A percentile compares a stretch with the other conserved stretches of the same genome.
Evolutionary conservation across 805 yeast genomes (phyloP).

Genomic region (Komagataella pseudopastoris): DNA sequence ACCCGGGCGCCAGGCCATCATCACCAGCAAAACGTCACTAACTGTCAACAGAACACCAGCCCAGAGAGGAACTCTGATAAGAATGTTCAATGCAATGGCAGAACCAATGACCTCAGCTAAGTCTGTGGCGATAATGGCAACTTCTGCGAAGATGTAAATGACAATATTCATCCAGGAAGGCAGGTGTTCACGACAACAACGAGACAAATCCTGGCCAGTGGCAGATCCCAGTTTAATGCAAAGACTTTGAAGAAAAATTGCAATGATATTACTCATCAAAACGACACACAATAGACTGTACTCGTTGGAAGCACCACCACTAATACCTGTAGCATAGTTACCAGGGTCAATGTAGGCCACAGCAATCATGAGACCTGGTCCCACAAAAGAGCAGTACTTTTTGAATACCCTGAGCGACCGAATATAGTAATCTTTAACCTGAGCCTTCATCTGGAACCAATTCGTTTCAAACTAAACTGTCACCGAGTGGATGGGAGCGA

Average conservation of each 20-base stretch:
- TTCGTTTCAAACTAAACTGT: too few relatives aligned
- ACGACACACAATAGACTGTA: slow-evolving; percentile 29
- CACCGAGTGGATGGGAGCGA: too few relatives aligned
- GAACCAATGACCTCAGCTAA: slow-evolving; percentile 41
- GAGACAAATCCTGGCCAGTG: slow-evolving; percentile 32
- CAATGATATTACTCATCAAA: slow-evolving; percentile 27
- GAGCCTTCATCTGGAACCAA: not conserved
- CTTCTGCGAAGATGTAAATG: slow-evolving; percentile 30
- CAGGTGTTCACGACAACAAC: slow-evolving; percentile 25
- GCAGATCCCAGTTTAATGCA: slow-evolving; percentile 34
- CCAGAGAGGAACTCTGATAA: slow-evolving; percentile 29
- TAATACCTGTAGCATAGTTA: slow-evolving; percentile 32
- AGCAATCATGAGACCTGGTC: slow-evolving; percentile 34
- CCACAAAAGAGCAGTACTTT: slow-evolving; percentile 24
- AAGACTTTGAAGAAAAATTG: slow-evolving; percentile 29
- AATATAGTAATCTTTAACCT: not conserved
- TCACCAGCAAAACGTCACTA: slow-evolving; percentile 29
- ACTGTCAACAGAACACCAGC: slow-evolving; percentile 34
- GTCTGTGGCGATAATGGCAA: slow-evolving; percentile 37
- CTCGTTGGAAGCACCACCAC: slow-evolving; percentile 31
- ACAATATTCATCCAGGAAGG: slow-evolving; percentile 24
- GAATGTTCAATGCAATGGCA: slow-evolving; percentile 34
- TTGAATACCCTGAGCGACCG: not conserved
- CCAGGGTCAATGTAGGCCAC: slow-evolving; percentile 44
- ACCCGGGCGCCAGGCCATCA: slow-evolving; percentile 32